Evolutionary conservation across 1,284 basidiomycete species (phyloP), one percentile per base, ranked within the genome.

Genomic region (Moesziomyces globuligerus): DNA sequence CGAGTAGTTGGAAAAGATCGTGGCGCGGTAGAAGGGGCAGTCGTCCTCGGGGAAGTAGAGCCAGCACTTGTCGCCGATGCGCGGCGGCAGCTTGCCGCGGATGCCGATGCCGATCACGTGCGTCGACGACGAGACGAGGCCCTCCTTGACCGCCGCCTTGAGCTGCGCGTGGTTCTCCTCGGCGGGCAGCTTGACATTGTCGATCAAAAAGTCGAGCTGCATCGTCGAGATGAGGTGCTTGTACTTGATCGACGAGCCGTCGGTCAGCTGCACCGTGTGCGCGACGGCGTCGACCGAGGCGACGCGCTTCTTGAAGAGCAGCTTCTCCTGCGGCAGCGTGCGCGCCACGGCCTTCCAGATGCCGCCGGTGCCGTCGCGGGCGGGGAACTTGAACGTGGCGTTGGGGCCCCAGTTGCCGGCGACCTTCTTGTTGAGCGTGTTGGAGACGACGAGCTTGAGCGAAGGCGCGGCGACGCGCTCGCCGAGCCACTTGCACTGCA

Each of bases 401-500:
- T 86, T 86, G 28, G 86, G 86, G 32, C 85, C 85, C 86, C 86
- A 86, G 78, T 85, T 85, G 38, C 84, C 85, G 13, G 86, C 86
- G 3, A 83, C 80, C 75, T 85, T 84, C 74, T 85, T 85, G 72
- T 85, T 84, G 39, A 86, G 76, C 17, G 84, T 85, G 81, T 86
- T 86, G 60, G 81, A 81, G 41, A 86, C 82, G 60, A 85, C 85
- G 20, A 83, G 78, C 79, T 85, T 85, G 72, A 86, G 83, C 28
- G 82, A 83, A 18, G 86, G 86, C 11, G 86, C 86, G 4, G 86
- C 85, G 23, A 86, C 86, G 64, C 86, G 84, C 79, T 86, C 86
- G 18, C 86, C 86, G 44, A 86, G 83, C 86, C 86, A 86, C 77
- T 85, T 84, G 80, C 85, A 86, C 83, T 86, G 86, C 86, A 86